Percentiles rank a stretch among this genome's conserved stretches.
phyloP scores from a whole-genome alignment of 2,329 filamentous ascomycete species.

The Xylaria sp. region DNA sequence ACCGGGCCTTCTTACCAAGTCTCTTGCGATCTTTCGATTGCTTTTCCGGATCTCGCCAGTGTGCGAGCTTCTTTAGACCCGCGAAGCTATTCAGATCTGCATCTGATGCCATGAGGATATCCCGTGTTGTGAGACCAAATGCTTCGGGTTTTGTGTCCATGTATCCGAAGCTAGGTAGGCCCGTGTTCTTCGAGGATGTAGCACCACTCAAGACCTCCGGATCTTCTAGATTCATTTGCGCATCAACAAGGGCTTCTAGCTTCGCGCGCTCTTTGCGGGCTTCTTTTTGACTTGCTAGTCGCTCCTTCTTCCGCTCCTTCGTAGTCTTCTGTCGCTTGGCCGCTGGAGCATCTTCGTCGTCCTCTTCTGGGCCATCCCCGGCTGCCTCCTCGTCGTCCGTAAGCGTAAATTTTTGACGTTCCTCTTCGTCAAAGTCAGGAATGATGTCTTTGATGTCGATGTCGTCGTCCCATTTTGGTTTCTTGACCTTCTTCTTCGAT shows the following conservation, averaged over 20 bases:
- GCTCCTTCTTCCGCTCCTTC: constrained; percentile 70
- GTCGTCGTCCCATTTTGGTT: constrained; percentile 94
- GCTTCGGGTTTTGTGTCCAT: constrained; percentile 90
- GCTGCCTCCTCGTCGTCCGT: constrained; percentile 65
- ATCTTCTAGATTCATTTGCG: constrained; percentile 79
- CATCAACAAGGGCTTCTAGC: constrained; percentile 87
- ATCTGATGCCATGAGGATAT: constrained; percentile 91
- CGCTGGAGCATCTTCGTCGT: constrained; percentile 57
- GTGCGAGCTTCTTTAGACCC: constrained; percentile 92
- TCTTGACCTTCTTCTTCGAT: constrained; percentile 73
- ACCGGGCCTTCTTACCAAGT: constrained; percentile 89
- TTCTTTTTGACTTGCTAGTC: constrained; percentile 71
- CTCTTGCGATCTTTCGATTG: constrained; percentile 89
- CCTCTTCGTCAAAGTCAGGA: constrained; percentile 82
- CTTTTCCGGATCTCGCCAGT: constrained; percentile 88
- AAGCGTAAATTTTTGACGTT: constrained; percentile 65
- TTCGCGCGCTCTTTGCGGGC: constrained; percentile 84
- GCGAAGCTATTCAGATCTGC: constrained; percentile 87
- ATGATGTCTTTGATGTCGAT: constrained; percentile 95
- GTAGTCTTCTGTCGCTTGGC: constrained; percentile 70
- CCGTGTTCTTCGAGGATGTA: constrained; percentile 42
- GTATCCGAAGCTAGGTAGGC: constrained; percentile 78
- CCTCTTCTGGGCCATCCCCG: constrained; percentile 54
- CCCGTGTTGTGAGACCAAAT: constrained; percentile 88
- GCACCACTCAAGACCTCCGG: constrained; percentile 64